Evolutionary conservation across 2,329 filamentous ascomycete species (phyloP).

Genomic region (Coniosporium tulheliwenetii): DNA sequence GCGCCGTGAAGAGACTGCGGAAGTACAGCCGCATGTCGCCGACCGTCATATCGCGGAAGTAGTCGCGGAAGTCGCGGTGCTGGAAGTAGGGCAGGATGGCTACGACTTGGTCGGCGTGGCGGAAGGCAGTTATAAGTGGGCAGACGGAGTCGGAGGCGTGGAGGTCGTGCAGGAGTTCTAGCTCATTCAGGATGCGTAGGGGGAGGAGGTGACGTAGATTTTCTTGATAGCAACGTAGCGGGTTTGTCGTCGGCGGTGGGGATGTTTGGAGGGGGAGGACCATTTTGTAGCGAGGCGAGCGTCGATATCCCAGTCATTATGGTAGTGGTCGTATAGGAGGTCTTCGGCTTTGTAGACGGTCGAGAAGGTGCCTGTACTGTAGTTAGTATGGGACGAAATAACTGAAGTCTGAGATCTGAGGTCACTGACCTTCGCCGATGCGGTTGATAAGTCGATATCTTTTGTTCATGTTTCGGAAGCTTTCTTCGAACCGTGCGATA

Average conservation of each 20-base stretch:
- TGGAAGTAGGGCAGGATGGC: conserved; percentile 91
- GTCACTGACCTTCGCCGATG: conserved; percentile 70
- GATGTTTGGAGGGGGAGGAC: conserved; percentile 43
- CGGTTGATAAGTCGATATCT: conserved; percentile 86
- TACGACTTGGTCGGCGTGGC: conserved; percentile 84
- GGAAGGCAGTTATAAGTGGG: conserved; percentile 92
- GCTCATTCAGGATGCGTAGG: conserved; percentile 87
- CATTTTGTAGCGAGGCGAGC: conserved; percentile 50
- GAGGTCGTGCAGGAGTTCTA: conserved; percentile 82
- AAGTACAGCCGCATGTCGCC: conserved; percentile 83
- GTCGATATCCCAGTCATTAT: conserved; percentile 74
- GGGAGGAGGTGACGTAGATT: conserved; percentile 96
- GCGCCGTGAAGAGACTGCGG: conserved; percentile 69
- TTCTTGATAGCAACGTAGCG: conserved; percentile 97
- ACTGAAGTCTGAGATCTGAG: conserved; percentile 8
- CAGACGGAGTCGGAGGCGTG: conserved; percentile 74
- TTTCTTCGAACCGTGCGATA: conserved; percentile 69
- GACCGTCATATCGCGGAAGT: conserved; percentile 82
- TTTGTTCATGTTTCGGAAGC: conserved; percentile 70
- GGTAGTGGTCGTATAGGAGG: conserved; percentile 64
- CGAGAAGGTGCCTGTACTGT: conserved; percentile 69
- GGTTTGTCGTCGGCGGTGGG: conserved; percentile 33
- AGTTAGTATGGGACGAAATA: conserved; percentile 1
- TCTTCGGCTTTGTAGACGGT: conserved; percentile 99
- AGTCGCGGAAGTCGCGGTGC: conserved; percentile 85